Percentiles rank a stretch among this genome's conserved stretches.
phyloP scores from a whole-genome alignment of 2,329 filamentous ascomycete species.

The Colletotrichum higginsianum region DNA sequence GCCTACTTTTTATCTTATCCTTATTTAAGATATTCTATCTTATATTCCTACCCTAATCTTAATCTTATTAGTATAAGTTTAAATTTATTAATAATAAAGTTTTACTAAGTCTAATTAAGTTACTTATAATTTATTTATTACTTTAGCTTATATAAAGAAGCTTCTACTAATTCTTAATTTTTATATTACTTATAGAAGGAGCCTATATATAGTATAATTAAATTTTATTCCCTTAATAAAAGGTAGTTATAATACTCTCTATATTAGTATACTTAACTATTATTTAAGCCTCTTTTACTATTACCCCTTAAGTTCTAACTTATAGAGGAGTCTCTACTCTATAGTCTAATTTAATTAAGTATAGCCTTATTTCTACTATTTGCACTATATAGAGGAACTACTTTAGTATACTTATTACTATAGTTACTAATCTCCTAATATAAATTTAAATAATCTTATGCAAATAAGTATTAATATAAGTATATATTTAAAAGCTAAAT shows the following conservation, averaged over 20 bases:
- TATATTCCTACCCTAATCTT: too few species aligned
- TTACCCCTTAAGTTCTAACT: not conserved
- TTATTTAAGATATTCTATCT: too few species aligned
- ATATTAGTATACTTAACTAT: not conserved
- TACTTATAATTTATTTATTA: not conserved
- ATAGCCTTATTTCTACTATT: not conserved
- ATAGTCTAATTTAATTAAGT: not conserved
- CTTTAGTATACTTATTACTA: not conserved
- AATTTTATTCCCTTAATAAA: not conserved
- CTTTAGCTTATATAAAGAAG: not conserved
- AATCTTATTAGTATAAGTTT: not conserved
- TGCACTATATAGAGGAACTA: not conserved
- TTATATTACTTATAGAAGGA: not conserved
- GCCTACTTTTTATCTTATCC: too few species aligned
- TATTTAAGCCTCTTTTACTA: not conserved
- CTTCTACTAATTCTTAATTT: not conserved
- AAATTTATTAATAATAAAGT: not conserved
- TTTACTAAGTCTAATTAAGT: not conserved
- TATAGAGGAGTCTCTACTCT: not conserved
- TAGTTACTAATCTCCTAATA: not conserved
- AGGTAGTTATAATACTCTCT: not conserved
- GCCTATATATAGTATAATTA: not conserved
- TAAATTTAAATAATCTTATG: not conserved
- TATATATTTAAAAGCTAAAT: not conserved
- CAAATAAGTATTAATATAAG: not conserved